Conservation (phyloP, 108 stramenopile genomes). For the Skeletonema marinoi region DNA sequence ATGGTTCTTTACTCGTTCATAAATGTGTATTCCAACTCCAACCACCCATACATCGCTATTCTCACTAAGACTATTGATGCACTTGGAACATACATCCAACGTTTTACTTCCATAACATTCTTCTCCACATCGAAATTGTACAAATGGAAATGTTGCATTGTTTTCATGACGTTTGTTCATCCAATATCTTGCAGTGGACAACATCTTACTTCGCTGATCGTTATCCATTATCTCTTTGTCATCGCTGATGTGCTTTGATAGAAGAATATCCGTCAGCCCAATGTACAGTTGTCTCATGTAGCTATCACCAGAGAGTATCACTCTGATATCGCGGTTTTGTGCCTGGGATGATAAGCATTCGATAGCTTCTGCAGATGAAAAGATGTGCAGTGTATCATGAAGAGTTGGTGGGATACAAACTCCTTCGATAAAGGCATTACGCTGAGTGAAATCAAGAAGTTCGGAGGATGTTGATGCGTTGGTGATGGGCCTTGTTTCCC, state of each 20-base stretch:
- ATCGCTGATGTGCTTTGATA: slow-evolving; percentile 8
- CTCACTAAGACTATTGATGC: not conserved
- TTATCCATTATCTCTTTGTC: not conserved
- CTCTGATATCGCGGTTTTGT: not conserved
- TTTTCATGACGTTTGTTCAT: not conserved
- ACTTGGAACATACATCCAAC: not conserved
- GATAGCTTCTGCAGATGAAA: slow-evolving; percentile 19
- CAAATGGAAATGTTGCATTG: not conserved
- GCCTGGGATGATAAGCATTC: not conserved
- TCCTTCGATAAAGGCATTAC: slow-evolving; percentile 3
- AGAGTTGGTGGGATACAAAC: slow-evolving; percentile 2
- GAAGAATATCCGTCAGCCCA: slow-evolving; percentile 21
- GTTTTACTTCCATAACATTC: slow-evolving; percentile 3
- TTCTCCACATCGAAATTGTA: not conserved
- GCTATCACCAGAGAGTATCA: slow-evolving; percentile 25
- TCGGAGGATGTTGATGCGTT: not conserved
- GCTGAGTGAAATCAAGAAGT: slow-evolving; percentile 5
- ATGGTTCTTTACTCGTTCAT: not conserved
- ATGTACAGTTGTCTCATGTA: slow-evolving; percentile 28
- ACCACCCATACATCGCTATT: not conserved
- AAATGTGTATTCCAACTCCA: slow-evolving; percentile 9
- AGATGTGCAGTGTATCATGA: slow-evolving; percentile 6
- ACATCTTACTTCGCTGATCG: not conserved
- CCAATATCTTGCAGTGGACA: not conserved
- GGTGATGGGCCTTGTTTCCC: not conserved